A percentile compares a stretch with the other conserved stretches of the same genome.
Evolutionary conservation across 305 asterid species (phyloP).

Genomic region (Fraxinus sp.): DNA sequence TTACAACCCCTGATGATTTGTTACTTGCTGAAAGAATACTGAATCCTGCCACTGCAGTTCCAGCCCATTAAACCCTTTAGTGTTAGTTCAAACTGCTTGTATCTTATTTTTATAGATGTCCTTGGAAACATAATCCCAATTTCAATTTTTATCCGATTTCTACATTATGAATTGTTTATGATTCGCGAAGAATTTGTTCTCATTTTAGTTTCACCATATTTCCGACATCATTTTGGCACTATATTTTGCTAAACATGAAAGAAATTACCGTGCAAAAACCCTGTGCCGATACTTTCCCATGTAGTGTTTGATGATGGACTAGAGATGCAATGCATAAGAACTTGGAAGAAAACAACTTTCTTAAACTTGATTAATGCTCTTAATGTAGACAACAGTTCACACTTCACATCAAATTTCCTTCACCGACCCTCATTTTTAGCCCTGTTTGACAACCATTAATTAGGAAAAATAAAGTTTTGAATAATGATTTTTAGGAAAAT

Average conservation of each 20-base stretch:
- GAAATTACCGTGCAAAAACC: background rate
- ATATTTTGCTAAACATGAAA: background rate
- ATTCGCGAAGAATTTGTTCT: background rate
- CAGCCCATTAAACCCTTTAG: conserved; percentile 8
- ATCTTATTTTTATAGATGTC: background rate
- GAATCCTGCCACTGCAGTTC: conserved; percentile 42
- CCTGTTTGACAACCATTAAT: background rate
- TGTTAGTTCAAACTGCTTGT: background rate
- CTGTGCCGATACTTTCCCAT: background rate
- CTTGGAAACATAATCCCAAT: background rate
- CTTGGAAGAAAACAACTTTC: background rate
- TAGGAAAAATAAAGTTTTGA: background rate
- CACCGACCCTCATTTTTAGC: background rate
- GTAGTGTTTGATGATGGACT: background rate
- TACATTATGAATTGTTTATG: background rate
- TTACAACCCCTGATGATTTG: conserved; percentile 92
- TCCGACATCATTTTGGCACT: background rate
- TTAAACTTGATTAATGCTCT: background rate
- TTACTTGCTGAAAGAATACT: conserved; percentile 90
- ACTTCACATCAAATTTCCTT: background rate
- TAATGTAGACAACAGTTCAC: background rate
- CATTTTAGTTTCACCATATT: background rate
- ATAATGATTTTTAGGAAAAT: background rate
- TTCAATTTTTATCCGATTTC: background rate
- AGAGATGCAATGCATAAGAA: background rate